Percentiles rank a stretch among this genome's conserved stretches.
Evolutionary conservation across 148 eudicot species (phyloP).

Genomic region (Cornus kousa): DNA sequence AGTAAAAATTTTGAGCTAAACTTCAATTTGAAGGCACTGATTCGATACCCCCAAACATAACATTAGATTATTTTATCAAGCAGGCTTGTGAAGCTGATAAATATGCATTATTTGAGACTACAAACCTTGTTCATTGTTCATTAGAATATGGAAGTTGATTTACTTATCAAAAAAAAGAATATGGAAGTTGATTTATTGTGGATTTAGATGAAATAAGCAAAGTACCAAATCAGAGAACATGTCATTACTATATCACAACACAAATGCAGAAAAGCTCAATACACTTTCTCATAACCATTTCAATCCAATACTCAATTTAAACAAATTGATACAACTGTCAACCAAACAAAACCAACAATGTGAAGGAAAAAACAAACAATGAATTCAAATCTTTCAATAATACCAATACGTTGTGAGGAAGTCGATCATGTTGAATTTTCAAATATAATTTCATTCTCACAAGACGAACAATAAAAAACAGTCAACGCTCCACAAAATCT

Average conservation of each 20-base stretch:
- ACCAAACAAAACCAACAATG: background rate
- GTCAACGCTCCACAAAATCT: background rate
- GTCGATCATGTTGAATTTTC: background rate
- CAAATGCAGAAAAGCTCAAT: background rate
- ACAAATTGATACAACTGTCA: background rate
- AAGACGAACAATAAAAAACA: background rate
- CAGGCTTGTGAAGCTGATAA: too few relatives aligned
- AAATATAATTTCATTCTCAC: background rate
- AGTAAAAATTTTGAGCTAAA: too few relatives aligned
- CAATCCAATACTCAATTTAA: background rate
- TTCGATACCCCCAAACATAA: too few relatives aligned
- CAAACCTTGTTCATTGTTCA: background rate
- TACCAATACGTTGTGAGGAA: background rate
- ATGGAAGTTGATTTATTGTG: too few relatives aligned
- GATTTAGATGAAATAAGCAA: background rate
- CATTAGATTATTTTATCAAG: too few relatives aligned
- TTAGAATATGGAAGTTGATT: background rate
- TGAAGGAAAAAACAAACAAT: background rate
- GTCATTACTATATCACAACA: background rate
- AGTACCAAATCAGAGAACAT: background rate
- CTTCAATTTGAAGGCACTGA: too few relatives aligned
- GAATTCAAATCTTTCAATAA: slow-evolving; percentile 2
- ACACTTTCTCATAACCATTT: background rate
- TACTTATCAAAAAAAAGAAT: too few relatives aligned
- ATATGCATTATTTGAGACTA: background rate